These are phyloP conservation scores for Saccharomycopsis sp. DNA, from an alignment of 805 yeast species.

Conservation along the genomic window DNA sequence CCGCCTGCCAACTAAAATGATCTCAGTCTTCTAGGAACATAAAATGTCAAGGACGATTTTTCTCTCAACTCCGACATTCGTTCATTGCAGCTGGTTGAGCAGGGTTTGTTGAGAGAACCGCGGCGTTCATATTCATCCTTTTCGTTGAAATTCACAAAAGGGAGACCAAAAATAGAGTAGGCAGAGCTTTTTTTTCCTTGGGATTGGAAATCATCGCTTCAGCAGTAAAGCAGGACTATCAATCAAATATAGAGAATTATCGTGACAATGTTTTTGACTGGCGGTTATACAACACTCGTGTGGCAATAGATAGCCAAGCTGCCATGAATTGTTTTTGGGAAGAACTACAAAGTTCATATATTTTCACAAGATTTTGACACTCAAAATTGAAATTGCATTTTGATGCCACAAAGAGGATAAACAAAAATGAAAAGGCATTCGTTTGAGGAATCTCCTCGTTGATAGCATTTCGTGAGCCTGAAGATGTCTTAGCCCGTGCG, in stretches of 20 bases:
- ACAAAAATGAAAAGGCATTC: too few relatives aligned
- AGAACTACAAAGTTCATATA: not conserved
- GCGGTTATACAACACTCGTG: not conserved
- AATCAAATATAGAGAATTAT: too few relatives aligned
- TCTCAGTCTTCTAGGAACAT: not conserved
- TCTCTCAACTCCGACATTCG: not conserved
- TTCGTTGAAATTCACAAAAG: not conserved
- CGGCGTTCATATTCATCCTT: slow-evolving; percentile 1
- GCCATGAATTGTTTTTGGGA: not conserved
- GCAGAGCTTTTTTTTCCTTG: not conserved
- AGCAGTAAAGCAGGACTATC: not conserved
- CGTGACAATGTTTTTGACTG: too few relatives aligned
- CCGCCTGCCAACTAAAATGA: not conserved
- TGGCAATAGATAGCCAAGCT: not conserved
- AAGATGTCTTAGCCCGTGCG: too few relatives aligned
- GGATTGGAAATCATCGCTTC: not conserved
- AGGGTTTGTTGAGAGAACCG: not conserved
- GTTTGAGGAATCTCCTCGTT: too few relatives aligned
- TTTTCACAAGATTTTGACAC: too few relatives aligned
- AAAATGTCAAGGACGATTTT: not conserved
- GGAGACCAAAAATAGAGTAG: not conserved
- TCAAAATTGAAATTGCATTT: too few relatives aligned
- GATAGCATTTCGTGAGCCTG: too few relatives aligned
- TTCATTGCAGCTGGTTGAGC: not conserved
- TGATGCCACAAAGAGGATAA: too few relatives aligned